Evolutionary conservation across 2,329 filamentous ascomycete genomes (phyloP).

Genomic region (Penicillium olsonii): DNA sequence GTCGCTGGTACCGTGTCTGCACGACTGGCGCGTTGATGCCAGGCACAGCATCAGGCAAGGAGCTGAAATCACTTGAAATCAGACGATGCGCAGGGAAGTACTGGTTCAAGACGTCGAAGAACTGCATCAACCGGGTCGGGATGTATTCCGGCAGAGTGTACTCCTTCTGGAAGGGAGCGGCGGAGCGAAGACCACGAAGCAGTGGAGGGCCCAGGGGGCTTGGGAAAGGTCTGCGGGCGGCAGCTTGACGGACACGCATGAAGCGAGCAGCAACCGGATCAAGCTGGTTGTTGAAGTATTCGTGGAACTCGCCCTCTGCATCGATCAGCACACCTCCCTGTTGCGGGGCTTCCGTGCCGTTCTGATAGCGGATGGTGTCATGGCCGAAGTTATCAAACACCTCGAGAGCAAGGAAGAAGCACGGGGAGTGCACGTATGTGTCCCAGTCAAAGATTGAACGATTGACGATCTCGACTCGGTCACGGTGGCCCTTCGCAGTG

Average conservation of each 20-base stretch:
- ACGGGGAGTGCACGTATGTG: conserved; percentile 82
- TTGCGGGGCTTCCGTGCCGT: conserved; percentile 74
- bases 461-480: conserved; percentile 93
- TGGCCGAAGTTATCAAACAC: conserved; percentile 99
- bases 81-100: conserved; percentile 91
- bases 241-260: conserved; percentile 79
- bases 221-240: conserved; percentile 50
- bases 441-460: conserved; percentile 94
- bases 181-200: conserved; percentile 62
- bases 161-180: conserved; percentile 71
- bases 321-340: conserved; percentile 91
- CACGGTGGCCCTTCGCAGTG: conserved; percentile 71
- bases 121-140: conserved; percentile 91
- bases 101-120: conserved; percentile 85
- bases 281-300: conserved; percentile 80
- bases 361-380: conserved; percentile 89
- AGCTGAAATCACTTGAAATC: conserved; percentile 87
- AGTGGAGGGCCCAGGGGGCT: conserved; percentile 50
- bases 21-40: conserved; percentile 94
- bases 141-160: conserved; percentile 87
- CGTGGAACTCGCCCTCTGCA: conserved; percentile 82
- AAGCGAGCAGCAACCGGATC: conserved; percentile 83
- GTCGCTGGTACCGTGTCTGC: conserved; percentile 85
- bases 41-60: conserved; percentile 75
- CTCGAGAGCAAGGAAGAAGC: conserved; percentile 97